A percentile compares a stretch with the other conserved stretches of the same genome.
Evolutionary conservation across 2,329 filamentous ascomycete species (phyloP).

Genomic region (Trichoderma simmonsii): DNA sequence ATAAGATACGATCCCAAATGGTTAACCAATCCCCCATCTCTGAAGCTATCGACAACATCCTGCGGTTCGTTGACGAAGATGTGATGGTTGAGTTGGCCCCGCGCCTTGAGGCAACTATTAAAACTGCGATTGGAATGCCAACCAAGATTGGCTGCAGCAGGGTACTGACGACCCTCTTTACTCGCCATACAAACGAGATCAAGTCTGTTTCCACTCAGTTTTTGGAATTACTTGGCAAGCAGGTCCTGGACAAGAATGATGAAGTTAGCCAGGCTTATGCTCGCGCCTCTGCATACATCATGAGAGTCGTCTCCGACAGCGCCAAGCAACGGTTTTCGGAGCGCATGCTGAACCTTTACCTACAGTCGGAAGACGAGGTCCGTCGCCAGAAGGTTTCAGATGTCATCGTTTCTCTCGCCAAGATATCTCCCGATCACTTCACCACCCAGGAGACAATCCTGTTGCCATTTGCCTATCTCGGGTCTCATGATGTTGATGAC

Average conservation of each 20-base stretch:
- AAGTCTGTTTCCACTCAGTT: constrained; percentile 72
- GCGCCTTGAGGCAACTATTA: constrained; percentile 73
- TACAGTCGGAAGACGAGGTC: constrained; percentile 73
- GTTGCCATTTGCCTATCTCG: constrained; percentile 84
- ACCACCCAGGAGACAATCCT: constrained; percentile 69
- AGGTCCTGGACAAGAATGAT: constrained; percentile 87
- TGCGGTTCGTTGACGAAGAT: constrained; percentile 75
- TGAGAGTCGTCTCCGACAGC: constrained; percentile 55
- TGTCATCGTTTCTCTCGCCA: constrained; percentile 77
- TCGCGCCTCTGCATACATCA: constrained; percentile 78
- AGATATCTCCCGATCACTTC: constrained; percentile 86
- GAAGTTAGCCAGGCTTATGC: constrained; percentile 90
- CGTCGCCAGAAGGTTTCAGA: constrained; percentile 76
- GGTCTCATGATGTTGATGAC: constrained; percentile 78
- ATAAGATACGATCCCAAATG: constrained; percentile 77
- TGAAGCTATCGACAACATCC: constrained; percentile 83
- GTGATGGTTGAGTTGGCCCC: constrained; percentile 74
- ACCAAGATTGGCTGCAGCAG: constrained; percentile 90
- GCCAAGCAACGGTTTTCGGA: constrained; percentile 50
- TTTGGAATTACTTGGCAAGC: constrained; percentile 73
- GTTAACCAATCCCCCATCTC: constrained; percentile 86
- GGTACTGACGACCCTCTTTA: constrained; percentile 79
- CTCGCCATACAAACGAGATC: constrained; percentile 73
- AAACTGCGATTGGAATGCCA: constrained; percentile 82
- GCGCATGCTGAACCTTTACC: constrained; percentile 67